phyloP scores from a whole-genome alignment of 75 land plant genomes.

The Pinus taeda region DNA sequence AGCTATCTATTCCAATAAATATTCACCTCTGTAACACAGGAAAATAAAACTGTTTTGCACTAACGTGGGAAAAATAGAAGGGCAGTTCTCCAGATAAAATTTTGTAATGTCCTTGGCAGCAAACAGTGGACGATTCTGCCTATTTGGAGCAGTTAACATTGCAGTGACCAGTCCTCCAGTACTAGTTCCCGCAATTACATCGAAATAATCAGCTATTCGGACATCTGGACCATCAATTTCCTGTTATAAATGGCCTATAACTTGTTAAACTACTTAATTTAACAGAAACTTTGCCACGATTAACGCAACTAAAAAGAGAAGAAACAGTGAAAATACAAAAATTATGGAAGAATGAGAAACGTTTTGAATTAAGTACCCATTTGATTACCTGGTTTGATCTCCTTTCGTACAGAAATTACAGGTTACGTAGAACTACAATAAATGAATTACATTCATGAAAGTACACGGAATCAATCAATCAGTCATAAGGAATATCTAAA shows the following conservation, averaged over 20 bases:
- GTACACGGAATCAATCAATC: no score
- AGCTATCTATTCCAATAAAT: neutral
- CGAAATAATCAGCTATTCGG: conserved; percentile 57
- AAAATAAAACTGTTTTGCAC: neutral
- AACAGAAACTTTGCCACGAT: no score
- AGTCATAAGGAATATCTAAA: no score
- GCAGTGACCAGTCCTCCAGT: conserved; percentile 55
- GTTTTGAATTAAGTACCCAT: no score
- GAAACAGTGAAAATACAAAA: no score
- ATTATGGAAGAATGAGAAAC: no score
- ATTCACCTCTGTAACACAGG: neutral
- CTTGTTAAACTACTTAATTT: no score
- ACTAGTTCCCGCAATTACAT: conserved; percentile 59
- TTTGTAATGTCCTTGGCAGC: conserved; percentile 34
- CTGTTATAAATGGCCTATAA: conserved; percentile 4
- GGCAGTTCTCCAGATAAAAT: conserved; percentile 23
- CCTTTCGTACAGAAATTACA: no score
- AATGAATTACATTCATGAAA: no score
- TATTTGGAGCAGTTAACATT: conserved; percentile 50
- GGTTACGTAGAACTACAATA: no score
- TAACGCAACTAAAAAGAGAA: no score
- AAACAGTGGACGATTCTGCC: conserved; percentile 34
- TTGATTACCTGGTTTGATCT: no score
- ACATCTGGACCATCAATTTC: conserved; percentile 45
- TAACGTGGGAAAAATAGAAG: conserved; percentile 18